Percentiles rank a stretch among this genome's conserved stretches.
These are phyloP conservation scores for Malus asiatica DNA, from an alignment of 306 rosid genomes.

Conservation along the genomic window DNA sequence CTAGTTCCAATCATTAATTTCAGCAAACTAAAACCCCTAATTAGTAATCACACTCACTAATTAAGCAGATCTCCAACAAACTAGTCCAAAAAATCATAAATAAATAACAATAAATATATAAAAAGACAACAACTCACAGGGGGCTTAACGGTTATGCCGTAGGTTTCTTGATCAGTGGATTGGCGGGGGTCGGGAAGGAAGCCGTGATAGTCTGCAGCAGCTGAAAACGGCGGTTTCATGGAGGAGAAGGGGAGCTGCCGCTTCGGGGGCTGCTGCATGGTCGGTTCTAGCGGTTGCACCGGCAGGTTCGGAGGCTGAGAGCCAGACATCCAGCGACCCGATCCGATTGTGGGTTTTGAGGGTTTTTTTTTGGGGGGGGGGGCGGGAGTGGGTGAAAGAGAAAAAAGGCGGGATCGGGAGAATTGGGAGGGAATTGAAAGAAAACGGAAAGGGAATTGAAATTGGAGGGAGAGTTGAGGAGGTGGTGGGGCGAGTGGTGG, in stretches of 20 bases:
- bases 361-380: not conserved
- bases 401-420: constrained; percentile 23
- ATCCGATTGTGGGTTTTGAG: constrained; percentile 1
- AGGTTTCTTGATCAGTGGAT: constrained; percentile 40
- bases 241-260: constrained; percentile 72
- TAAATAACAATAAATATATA: not conserved
- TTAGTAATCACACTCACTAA: constrained; percentile 15
- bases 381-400: constrained; percentile 4
- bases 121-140: constrained; percentile 35
- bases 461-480: constrained; percentile 8
- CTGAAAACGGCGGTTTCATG: constrained; percentile 64
- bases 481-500: not conserved
- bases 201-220: constrained; percentile 75
- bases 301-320: constrained; percentile 38
- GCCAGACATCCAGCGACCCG: constrained; percentile 52
- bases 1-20: constrained; percentile 19
- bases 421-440: constrained; percentile 18
- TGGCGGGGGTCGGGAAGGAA: constrained; percentile 53
- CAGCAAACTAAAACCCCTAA: constrained; percentile 12
- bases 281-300: constrained; percentile 41
- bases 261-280: constrained; percentile 47
- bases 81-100: not conserved
- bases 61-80: constrained; percentile 30
- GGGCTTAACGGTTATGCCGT: constrained; percentile 56
- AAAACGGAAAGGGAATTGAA: not conserved